Evolutionary conservation across 306 rosid genomes (phyloP).

Genomic region (Castanea mollissima): DNA sequence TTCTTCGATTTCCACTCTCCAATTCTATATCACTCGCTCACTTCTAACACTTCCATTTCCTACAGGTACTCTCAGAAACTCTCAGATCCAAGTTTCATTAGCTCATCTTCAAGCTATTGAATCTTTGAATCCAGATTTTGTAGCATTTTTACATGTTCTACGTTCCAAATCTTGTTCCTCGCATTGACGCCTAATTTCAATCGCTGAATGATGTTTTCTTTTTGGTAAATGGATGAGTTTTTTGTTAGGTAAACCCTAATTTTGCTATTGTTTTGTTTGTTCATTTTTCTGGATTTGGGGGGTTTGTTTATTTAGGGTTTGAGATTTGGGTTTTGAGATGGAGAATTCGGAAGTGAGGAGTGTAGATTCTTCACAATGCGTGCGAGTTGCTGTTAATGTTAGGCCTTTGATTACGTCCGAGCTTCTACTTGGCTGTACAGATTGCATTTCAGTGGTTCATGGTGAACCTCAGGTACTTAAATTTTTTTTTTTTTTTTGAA

Average conservation of each 20-base stretch:
- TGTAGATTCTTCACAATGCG: conserved; percentile 58
- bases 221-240: background rate
- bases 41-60: conserved; percentile 2
- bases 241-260: background rate
- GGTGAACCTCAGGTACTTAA: conserved; percentile 82
- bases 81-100: background rate
- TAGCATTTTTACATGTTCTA: background rate
- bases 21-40: background rate
- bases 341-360: conserved; percentile 52
- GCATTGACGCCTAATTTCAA: background rate
- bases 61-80: conserved; percentile 23
- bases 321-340: conserved; percentile 36
- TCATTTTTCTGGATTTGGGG: background rate
- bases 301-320: conserved; percentile 18
- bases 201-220: background rate
- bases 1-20: conserved; percentile 1
- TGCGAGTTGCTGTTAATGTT: conserved; percentile 81
- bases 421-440: conserved; percentile 84
- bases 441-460: conserved; percentile 75
- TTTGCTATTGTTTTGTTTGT: background rate
- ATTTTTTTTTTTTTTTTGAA: background rate
- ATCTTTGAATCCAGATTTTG: background rate
- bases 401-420: conserved; percentile 84
- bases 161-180: background rate
- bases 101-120: background rate